Evolutionary conservation across 352 stramenopile species (phyloP).

Genomic region (Pythium brachiatum): DNA sequence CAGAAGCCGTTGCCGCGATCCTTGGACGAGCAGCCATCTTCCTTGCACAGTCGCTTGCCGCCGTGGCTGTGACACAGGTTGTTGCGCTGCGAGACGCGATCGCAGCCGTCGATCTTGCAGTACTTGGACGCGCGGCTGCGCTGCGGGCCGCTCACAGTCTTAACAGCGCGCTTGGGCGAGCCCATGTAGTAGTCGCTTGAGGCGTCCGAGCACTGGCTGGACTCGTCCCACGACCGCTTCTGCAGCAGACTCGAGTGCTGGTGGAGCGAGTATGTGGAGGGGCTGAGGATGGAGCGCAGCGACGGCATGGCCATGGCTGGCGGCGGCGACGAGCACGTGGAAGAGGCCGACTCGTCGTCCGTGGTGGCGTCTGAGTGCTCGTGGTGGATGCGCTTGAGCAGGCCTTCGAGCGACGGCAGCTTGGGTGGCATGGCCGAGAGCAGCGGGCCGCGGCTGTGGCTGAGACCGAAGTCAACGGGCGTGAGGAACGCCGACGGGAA

Average conservation of each 20-base stretch:
- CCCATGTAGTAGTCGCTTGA: constrained; percentile 20
- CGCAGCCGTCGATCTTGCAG: constrained; percentile 79
- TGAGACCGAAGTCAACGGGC: neutral
- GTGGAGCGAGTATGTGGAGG: constrained; percentile 25
- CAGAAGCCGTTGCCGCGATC: constrained; percentile 82
- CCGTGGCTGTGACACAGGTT: constrained; percentile 82
- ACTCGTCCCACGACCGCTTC: constrained; percentile 18
- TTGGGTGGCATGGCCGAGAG: constrained; percentile 33
- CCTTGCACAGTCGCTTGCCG: constrained; percentile 80
- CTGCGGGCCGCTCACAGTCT: constrained; percentile 20
- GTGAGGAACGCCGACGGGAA: constrained; percentile 10
- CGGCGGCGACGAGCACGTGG: constrained; percentile 9
- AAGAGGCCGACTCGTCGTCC: constrained; percentile 19
- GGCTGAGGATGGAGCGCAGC: constrained; percentile 56
- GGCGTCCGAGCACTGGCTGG: constrained; percentile 13
- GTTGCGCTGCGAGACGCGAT: constrained; percentile 81
- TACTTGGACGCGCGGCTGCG: constrained; percentile 84
- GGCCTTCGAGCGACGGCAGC: constrained; percentile 58
- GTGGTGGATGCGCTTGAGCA: constrained; percentile 67
- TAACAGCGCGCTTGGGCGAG: neutral
- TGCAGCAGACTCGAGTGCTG: constrained; percentile 19
- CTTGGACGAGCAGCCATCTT: constrained; percentile 71
- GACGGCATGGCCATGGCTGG: constrained; percentile 35
- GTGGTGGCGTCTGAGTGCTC: constrained; percentile 17
- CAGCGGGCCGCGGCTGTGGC: neutral